Evolutionary conservation across 768 basidiomycete species (phyloP).

Genomic region (Leccinum disarticulatum): DNA sequence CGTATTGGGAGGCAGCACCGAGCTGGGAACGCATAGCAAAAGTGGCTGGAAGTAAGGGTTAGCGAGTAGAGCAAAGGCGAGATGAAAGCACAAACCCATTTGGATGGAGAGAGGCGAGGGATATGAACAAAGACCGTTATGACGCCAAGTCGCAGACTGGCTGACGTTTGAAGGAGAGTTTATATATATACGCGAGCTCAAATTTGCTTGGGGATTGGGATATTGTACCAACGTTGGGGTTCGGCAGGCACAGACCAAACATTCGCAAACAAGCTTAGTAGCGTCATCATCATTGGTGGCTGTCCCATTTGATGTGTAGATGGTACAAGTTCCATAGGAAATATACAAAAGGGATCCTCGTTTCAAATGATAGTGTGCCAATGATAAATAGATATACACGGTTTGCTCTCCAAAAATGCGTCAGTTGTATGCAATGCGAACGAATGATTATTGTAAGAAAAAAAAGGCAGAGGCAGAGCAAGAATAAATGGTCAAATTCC

Average conservation of each 20-base stretch:
- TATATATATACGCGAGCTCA: constrained; percentile 19
- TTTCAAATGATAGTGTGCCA: constrained; percentile 9
- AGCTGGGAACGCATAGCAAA: constrained; percentile 34
- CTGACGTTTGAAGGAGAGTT: constrained; percentile 24
- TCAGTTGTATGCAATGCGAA: constrained; percentile 19
- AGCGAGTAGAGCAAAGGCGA: neutral
- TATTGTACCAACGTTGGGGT: constrained; percentile 27
- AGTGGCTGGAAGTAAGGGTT: constrained; percentile 31
- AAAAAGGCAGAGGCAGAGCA: neutral
- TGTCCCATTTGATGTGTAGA: neutral
- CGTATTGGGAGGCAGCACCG: constrained; percentile 36
- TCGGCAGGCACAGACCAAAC: constrained; percentile 25
- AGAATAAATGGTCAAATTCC: constrained; percentile 11
- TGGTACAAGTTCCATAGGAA: constrained; percentile 24
- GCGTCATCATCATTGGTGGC: neutral
- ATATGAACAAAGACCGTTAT: constrained; percentile 25
- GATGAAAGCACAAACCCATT: constrained; percentile 40
- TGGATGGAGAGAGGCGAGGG: constrained; percentile 2
- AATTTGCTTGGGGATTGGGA: constrained; percentile 29
- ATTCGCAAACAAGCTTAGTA: constrained; percentile 19
- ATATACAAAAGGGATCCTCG: constrained; percentile 12
- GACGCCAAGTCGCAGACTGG: constrained; percentile 31
- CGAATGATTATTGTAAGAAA: constrained; percentile 10
- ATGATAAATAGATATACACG: constrained; percentile 20
- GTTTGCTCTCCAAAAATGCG: constrained; percentile 14